phyloP scores from a whole-genome alignment of 2,329 filamentous ascomycete genomes.

The Mycocentrospora acerina region DNA sequence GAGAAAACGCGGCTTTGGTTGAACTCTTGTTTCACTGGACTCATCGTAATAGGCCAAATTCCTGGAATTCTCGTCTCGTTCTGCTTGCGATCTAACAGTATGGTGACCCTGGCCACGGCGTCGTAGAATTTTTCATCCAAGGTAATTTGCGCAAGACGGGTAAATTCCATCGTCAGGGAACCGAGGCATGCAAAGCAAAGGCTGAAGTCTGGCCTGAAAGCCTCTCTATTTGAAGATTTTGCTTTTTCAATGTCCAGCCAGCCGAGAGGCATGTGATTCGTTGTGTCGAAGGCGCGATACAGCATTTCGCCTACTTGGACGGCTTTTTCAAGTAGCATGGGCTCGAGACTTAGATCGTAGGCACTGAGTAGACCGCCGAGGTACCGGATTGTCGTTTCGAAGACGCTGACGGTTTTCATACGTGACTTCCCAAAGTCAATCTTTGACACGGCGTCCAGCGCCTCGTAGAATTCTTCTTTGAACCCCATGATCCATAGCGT shows the following conservation, averaged over 20 bases:
- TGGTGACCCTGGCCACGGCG: conserved; percentile 36
- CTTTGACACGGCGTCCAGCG: conserved; percentile 45
- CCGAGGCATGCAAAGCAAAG: conserved; percentile 52
- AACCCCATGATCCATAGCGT: conserved; percentile 53
- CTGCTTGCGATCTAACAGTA: conserved; percentile 33
- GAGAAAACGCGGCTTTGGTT: conserved; percentile 33
- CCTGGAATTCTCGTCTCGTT: conserved; percentile 37
- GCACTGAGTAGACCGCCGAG: conserved; percentile 41
- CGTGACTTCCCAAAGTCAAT: conserved; percentile 49
- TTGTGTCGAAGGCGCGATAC: conserved; percentile 51
- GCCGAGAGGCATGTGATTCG: conserved; percentile 47
- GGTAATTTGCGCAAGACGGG: conserved; percentile 40
- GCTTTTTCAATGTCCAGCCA: conserved; percentile 44
- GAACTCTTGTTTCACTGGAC: conserved; percentile 35
- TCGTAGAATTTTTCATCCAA: conserved; percentile 41
- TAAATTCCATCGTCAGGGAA: conserved; percentile 46
- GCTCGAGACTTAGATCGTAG: conserved; percentile 40
- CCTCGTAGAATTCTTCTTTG: conserved; percentile 50
- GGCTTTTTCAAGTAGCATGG: conserved; percentile 40
- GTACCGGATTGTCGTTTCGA: conserved; percentile 52
- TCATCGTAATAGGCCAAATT: conserved; percentile 43
- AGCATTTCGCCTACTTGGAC: conserved; percentile 46
- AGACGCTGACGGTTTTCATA: conserved; percentile 50
- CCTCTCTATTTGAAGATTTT: conserved; percentile 20
- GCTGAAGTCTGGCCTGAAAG: conserved; percentile 40